Base-by-base conservation (phyloP, 2,329 filamentous ascomycete genomes). In the Aureobasidium sp. region DNA sequence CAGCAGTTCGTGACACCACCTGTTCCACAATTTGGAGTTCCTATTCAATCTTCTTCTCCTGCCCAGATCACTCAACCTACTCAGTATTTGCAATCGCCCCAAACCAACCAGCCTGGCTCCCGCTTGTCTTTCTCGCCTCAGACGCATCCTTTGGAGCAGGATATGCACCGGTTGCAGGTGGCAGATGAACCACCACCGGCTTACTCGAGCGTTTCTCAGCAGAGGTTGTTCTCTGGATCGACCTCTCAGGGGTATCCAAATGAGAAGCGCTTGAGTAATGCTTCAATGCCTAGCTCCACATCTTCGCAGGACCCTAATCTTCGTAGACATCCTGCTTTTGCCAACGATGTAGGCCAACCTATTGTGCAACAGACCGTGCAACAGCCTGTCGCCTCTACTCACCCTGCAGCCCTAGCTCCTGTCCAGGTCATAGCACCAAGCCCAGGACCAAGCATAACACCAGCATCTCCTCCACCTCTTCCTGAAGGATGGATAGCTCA, bases 401-500 rank as follows among this genome's bases (percentile, higher is more conserved):
- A 78, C 47, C 81, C 71, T 68, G 77, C 67, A 26, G 59, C 66
- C 27, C 71, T 76, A 63, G 75, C 71, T 59, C 78, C 71, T 65
- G 72, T 81, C 71, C 73, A 78, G 47, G 61, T 73, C 66, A 66
- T 66, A 39, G 64, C 67, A 65, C 72, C 77, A 32, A 71, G 73
- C 8, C 72, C 78, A 12, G 62, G 47, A 66, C 76, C 65, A 69
- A 78, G 67, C 51, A 77, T 84, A 27, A 84, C 87, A 0, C 90
- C 90, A 34, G 85, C 88, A 29, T 96, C 92, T 17, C 94, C 94
- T 36, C 94, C 94, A 26, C 94, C 93, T 2, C 81, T 99, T 17
- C 94, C 94, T 6, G 94, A 99, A 77, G 94, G 94, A 37, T 99
- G 94, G 94, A 97, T 99, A 70, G 91, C 94, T 24, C 94, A 97